These are phyloP conservation scores for Eimeria nieschulzi DNA, from an alignment of 169 alveolate species.

Conservation along the genomic window DNA sequence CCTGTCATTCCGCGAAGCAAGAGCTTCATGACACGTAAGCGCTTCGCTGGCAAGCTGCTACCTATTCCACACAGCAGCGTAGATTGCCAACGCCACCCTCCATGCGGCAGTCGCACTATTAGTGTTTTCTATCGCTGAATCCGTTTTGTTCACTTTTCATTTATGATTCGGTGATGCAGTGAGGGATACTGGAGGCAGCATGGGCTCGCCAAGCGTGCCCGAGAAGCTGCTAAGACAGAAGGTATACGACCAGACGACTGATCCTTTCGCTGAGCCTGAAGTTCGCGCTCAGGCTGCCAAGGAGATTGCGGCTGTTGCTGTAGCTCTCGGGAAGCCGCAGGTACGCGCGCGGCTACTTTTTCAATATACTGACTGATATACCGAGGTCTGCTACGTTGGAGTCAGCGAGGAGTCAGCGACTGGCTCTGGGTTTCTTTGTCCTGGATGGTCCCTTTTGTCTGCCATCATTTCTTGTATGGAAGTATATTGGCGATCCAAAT, in stretches of 20 bases:
- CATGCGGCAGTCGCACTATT: not conserved
- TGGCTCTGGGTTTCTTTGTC: too few species aligned
- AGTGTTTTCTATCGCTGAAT: not conserved
- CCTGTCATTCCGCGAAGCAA: conserved; percentile 48
- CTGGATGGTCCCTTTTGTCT: too few species aligned
- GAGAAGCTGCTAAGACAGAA: not conserved
- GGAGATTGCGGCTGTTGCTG: not conserved
- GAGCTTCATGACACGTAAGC: conserved; percentile 45
- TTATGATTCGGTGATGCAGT: not conserved
- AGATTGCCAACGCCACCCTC: not conserved
- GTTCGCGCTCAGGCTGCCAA: not conserved
- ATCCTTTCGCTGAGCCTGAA: not conserved
- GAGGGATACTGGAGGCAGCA: not conserved
- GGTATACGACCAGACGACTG: not conserved
- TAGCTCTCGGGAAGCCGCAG: conserved; percentile 16
- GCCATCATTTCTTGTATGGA: too few species aligned
- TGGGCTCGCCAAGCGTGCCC: not conserved
- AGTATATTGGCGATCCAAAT: too few species aligned
- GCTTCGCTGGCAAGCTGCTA: not conserved
- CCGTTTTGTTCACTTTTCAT: not conserved
- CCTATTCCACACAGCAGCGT: not conserved
- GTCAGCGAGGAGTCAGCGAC: too few species aligned
- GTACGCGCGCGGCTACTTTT: not conserved
- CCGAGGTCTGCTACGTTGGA: too few species aligned
- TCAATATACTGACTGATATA: too few species aligned